Conservation (phyloP, 768 basidiomycete species). For the Termitomyces sp. region DNA sequence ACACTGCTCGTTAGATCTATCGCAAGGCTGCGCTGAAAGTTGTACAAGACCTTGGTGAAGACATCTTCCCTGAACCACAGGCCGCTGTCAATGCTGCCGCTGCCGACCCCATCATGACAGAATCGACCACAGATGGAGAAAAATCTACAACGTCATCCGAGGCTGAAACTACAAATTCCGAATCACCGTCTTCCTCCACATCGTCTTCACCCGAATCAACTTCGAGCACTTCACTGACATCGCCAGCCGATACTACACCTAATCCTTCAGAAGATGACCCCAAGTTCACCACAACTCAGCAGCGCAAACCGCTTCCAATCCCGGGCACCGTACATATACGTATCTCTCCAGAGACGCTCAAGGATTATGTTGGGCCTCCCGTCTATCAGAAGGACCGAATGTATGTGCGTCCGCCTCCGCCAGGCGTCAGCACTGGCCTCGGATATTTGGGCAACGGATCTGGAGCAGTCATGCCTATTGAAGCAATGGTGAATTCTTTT, state of each 20-base stretch:
- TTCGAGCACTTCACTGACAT: slow-evolving; percentile 9
- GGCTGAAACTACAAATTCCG: slow-evolving; percentile 9
- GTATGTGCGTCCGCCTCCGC: slow-evolving; percentile 76
- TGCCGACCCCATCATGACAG: slow-evolving; percentile 15
- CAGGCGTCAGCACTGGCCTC: slow-evolving; percentile 92
- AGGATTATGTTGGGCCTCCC: slow-evolving; percentile 96
- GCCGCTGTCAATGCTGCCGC: slow-evolving; percentile 15
- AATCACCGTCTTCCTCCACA: slow-evolving; percentile 8
- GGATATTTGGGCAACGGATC: slow-evolving; percentile 97
- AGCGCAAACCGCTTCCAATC: slow-evolving; percentile 77
- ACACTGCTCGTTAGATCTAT: slow-evolving; percentile 64
- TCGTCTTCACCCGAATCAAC: slow-evolving; percentile 14
- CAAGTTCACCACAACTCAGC: slow-evolving; percentile 69
- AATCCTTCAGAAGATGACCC: slow-evolving; percentile 16
- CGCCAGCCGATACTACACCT: slow-evolving; percentile 20
- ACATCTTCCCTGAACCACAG: slow-evolving; percentile 71
- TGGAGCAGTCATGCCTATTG: slow-evolving; percentile 96
- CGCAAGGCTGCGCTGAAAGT: slow-evolving; percentile 93
- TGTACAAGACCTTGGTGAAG: slow-evolving; percentile 87
- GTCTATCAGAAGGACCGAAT: slow-evolving; percentile 94
- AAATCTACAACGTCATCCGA: slow-evolving; percentile 9
- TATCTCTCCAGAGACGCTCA: slow-evolving; percentile 84
- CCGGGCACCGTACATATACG: slow-evolving; percentile 75
- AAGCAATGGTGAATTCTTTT: slow-evolving; percentile 70
- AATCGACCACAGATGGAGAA: slow-evolving; percentile 41